A percentile compares a stretch with the other conserved stretches of the same genome.
phyloP scores from a whole-genome alignment of 164 flowering plant genomes.

The Stephania yunnanensis region DNA sequence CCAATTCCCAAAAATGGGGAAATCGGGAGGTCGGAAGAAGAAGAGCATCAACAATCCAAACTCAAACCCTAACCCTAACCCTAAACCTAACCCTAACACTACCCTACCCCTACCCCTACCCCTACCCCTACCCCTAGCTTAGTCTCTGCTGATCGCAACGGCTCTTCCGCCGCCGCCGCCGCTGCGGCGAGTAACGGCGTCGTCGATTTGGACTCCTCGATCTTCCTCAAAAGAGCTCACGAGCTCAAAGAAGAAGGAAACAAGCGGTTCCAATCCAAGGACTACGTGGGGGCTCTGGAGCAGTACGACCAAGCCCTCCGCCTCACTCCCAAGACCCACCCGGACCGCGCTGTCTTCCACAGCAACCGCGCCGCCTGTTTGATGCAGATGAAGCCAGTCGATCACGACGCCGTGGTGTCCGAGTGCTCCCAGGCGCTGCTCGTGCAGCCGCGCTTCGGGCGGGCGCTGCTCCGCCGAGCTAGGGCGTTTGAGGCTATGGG shows the following conservation, averaged over 20 bases:
- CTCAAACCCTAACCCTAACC: no score
- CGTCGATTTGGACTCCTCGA: conserved; percentile 58
- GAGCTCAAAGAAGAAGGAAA: conserved; percentile 98
- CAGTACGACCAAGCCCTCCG: conserved; percentile 81
- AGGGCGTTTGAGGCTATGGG: conserved; percentile 82
- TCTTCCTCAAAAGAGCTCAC: conserved; percentile 78
- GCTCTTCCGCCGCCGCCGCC: conserved; percentile 9
- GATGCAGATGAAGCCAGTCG: conserved; percentile 95
- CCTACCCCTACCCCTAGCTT: no score
- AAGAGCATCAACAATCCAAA: conserved; percentile 28
- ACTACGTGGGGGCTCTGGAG: conserved; percentile 74
- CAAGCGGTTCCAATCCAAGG: conserved; percentile 73
- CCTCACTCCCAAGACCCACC: conserved; percentile 79
- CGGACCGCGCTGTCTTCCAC: conserved; percentile 90
- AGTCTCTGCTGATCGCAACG: conserved; percentile 7
- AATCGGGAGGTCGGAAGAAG: conserved; percentile 75
- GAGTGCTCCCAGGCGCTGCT: conserved; percentile 87
- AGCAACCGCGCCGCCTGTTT: conserved; percentile 96
- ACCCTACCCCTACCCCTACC: no score
- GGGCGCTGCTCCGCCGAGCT: conserved; percentile 87
- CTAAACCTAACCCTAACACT: no score
- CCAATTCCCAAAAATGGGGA: conserved; percentile 49
- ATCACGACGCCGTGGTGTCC: conserved; percentile 69
- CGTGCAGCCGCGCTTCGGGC: conserved; percentile 66
- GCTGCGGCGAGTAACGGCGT: conserved; percentile 36